Base-by-base conservation (phyloP, 2,329 filamentous ascomycete species). In the Gnomoniopsis sp. region DNA sequence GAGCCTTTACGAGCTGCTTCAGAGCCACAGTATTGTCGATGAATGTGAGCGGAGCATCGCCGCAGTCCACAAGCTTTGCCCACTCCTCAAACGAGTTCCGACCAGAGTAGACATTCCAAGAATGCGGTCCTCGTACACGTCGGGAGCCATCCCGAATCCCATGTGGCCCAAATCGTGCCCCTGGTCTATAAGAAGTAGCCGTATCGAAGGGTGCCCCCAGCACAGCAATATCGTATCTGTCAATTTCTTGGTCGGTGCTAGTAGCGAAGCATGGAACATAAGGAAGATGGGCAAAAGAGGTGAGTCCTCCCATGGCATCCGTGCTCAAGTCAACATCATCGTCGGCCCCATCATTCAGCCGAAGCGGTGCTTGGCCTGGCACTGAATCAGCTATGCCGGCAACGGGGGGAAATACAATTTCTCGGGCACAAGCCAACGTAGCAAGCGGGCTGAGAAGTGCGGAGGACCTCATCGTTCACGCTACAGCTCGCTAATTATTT, bases 1-100 rank as follows among this genome's bases (percentile, higher is more conserved):
- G 82, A 0, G 88, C 88, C 68, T 88, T 85, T 53, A 83, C 87
- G 80, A 93, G 89, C 70, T 93, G 89, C 12, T 81, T 81, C 57
- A 93, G 75, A 0, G 90, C 90, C 1, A 92, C 75, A 0, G 78
- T 84, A 69, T 93, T 93, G 72, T 93, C 89, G 63, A 93, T 86
- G 6, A 88, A 89, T 0, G 88, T 90, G 59, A 93, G 77, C 1
- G 88, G 88, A 55, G 91, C 89, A 65, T 93, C 89, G 38, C 90
- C 90, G 67, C 90, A 93, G 74, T 93, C 90, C 43, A 91, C 79
- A 49, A 93, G 79, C 11, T 54, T 63, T 2, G 61, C 60, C 56
- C 67, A 62, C 58, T 55, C 63, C 53, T 49, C 41, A 48, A 62
- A 58, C 6, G 54, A 61, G 34, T 59, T 64, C 21, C 55, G 58